phyloP scores from a whole-genome alignment of 2,329 filamentous ascomycete species.

The Cordyceps militaris region DNA sequence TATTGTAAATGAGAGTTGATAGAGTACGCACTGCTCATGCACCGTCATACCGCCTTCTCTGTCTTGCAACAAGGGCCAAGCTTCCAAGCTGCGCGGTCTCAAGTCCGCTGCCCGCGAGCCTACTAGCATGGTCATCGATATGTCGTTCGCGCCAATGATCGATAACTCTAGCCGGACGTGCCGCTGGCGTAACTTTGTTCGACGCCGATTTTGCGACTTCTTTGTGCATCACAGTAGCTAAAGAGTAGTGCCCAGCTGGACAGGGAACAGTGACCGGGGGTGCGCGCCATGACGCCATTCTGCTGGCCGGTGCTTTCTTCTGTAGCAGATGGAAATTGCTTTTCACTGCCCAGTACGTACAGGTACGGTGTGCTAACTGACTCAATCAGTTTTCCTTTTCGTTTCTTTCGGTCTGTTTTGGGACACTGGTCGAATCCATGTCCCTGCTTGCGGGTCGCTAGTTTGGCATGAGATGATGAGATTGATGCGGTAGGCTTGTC shows the following conservation, averaged over 20 bases:
- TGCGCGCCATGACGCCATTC: not conserved
- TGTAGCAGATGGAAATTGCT: not conserved
- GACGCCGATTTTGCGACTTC: not conserved
- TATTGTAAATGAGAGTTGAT: not conserved
- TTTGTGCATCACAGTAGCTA: not conserved
- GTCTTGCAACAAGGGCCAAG: not conserved
- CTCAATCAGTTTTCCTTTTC: not conserved
- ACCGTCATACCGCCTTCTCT: not conserved
- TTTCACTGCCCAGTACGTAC: too few relatives aligned
- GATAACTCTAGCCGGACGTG: not conserved
- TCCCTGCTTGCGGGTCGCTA: not conserved
- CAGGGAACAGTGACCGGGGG: not conserved
- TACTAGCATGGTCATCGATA: not conserved
- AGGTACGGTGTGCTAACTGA: too few relatives aligned
- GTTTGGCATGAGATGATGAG: not conserved
- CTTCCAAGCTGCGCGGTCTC: too few relatives aligned
- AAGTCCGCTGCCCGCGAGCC: not conserved
- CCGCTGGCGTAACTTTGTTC: not conserved
- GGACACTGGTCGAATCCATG: not conserved
- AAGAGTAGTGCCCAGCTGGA: constrained; percentile 2
- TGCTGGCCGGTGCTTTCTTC: not conserved
- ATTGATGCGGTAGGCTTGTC: too few relatives aligned
- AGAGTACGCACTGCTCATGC: not conserved
- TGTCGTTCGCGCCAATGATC: not conserved
- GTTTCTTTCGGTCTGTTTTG: not conserved